Evolutionary conservation across 192 early-diverging fungal genomes (phyloP), one percentile per base, ranked within the genome.

Genomic region (Umbelopsis vinacea): DNA sequence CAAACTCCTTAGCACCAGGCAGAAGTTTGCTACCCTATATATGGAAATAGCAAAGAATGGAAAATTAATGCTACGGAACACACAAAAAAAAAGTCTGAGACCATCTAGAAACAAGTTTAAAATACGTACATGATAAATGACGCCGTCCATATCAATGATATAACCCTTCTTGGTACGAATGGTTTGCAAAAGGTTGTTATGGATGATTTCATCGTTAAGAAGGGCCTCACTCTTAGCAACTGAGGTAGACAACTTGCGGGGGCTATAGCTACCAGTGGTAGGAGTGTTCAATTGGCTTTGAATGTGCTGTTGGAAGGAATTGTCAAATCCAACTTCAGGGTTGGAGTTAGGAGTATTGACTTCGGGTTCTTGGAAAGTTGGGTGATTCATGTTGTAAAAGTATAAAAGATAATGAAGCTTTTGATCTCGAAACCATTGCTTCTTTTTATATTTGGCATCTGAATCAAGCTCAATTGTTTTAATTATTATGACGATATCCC

Each of bases 71-170:
- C 48, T 33, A 46, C 55, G n/a, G 48, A 60, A 2, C 26, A 19
- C 24, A 21, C 22, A 12, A 8, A 19, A n/a, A n/a, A n/a, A n/a
- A n/a, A n/a, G n/a, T 26, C 46, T 70, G 52, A 66, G 48, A 83
- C 74, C 67, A 63, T 14, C 5, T 22, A 12, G 19, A 37, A 9
- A 43, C 48, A 50, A 50, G 15, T 17, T 6, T 0, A 46, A 54
- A 12, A 52, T 2, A 71, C 76, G 76, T 79, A 78, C 81, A 50
- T 87, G 86, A 52, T 87, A 89, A 60, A 87, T 86, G 12, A 89
- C 88, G 23, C 88, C 87, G 63, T 89, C 87, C 87, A 88, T 88
- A 76, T 89, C 87, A 72, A 79, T 79, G 46, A 89, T 85, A 71
- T 82, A 89, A n/a, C 78, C 86, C 70, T 84, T 83, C 76, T 89